Conservation (phyloP, 2,329 filamentous ascomycete genomes). For the Trichophyton equinum region DNA sequence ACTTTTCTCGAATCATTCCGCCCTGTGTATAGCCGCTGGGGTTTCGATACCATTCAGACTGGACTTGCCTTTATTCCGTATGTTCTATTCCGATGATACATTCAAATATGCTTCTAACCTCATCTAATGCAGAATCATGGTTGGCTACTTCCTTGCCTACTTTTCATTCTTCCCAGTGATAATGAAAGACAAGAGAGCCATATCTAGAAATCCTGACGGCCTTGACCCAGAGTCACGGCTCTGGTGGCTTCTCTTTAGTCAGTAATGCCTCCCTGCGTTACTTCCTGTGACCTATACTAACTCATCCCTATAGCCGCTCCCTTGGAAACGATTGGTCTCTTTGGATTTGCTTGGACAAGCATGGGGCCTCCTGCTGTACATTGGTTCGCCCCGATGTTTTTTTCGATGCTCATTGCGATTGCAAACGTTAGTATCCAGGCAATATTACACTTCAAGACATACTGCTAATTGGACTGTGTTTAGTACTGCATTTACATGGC, state of each 20-base stretch:
- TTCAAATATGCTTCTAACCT: background rate
- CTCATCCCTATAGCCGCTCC: constrained; percentile 35
- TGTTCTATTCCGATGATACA: constrained; percentile 14
- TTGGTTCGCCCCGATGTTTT: constrained; percentile 52
- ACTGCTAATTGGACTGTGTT: background rate
- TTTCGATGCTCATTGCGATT: constrained; percentile 46
- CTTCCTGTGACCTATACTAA: background rate
- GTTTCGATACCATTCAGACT: constrained; percentile 38
- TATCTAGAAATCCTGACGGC: constrained; percentile 26
- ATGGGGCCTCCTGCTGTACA: constrained; percentile 42
- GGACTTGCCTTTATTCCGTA: constrained; percentile 44
- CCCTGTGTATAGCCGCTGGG: constrained; percentile 49
- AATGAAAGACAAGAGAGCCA: constrained; percentile 30
- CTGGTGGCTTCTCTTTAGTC: constrained; percentile 45
- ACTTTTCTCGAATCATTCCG: constrained; percentile 52
- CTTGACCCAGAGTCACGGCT: constrained; percentile 51
- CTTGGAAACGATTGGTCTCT: constrained; percentile 45
- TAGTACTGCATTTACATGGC: constrained; percentile 46
- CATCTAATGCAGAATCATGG: constrained; percentile 25
- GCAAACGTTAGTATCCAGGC: constrained; percentile 40
- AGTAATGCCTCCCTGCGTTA: constrained; percentile 7
- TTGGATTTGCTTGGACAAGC: constrained; percentile 50
- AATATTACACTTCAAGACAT: background rate
- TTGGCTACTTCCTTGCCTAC: constrained; percentile 48
- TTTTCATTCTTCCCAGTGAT: constrained; percentile 44